Conservation (phyloP, 768 basidiomycete species). For the Lepiota brunneoincarnata region DNA sequence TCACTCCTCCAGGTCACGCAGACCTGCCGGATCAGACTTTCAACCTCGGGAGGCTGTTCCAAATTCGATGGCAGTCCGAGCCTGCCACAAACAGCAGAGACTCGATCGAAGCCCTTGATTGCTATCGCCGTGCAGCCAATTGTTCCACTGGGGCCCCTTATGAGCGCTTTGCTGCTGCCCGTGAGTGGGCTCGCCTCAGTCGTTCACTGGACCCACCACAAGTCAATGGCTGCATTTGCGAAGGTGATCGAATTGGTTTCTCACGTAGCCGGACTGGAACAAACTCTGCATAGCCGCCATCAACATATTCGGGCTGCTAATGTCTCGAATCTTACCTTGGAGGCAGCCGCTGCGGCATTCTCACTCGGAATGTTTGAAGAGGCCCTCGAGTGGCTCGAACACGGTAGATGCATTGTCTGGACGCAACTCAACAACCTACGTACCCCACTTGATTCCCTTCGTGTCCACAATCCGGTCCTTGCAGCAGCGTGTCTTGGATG, state of each 20-base stretch:
- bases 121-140: constrained; percentile 6
- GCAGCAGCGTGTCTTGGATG: constrained; percentile 2
- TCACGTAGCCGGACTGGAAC: constrained; percentile 17
- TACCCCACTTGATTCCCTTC: constrained; percentile 19
- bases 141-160: constrained; percentile 2
- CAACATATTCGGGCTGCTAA: not conserved
- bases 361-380: not conserved
- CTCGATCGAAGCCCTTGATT: not conserved
- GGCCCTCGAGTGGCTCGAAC: constrained; percentile 24
- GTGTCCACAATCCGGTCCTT: not conserved
- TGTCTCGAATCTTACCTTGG: constrained; percentile 2
- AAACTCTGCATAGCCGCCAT: constrained; percentile 11
- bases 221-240: constrained; percentile 9
- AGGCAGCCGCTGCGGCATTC: constrained; percentile 16
- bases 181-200: constrained; percentile 4
- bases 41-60: constrained; percentile 8
- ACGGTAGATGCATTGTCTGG: constrained; percentile 23
- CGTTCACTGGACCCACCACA: not conserved
- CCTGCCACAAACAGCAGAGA: not conserved
- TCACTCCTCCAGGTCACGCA: constrained; percentile 6
- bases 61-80: not conserved
- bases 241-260: constrained; percentile 14
- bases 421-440: constrained; percentile 16
- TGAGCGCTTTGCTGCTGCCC: constrained; percentile 4
- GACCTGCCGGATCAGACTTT: not conserved